Conservation (phyloP, 257 asterid species). For the Solanum tacnaense region DNA sequence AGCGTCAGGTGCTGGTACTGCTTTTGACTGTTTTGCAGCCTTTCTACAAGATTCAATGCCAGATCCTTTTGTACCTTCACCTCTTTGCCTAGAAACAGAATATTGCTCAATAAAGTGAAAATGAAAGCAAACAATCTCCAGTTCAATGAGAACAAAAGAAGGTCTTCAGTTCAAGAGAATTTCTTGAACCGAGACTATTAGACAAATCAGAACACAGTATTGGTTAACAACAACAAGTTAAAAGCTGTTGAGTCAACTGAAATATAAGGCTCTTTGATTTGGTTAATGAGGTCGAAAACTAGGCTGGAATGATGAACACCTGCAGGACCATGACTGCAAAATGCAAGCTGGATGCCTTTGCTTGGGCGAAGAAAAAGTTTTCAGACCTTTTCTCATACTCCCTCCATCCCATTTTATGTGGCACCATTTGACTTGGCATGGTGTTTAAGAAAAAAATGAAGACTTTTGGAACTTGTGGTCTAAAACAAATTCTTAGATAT, state of each 20-base stretch:
- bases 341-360: not conserved
- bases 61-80: constrained; percentile 34
- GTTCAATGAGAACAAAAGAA: not conserved
- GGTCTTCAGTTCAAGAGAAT: not conserved
- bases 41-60: constrained; percentile 35
- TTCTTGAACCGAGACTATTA: not conserved
- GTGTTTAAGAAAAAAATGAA: not conserved
- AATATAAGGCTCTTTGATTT: not conserved
- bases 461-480: not conserved
- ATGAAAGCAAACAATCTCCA: not conserved
- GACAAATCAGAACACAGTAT: not conserved
- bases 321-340: not conserved
- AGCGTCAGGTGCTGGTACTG: constrained; percentile 52
- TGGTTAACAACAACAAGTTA: not conserved
- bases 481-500: too few relatives aligned
- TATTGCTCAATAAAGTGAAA: not conserved
- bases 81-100: constrained; percentile 40
- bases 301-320: not conserved
- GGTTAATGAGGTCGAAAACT: not conserved
- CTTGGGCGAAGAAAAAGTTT: not conserved
- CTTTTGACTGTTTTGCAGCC: constrained; percentile 40
- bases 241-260: not conserved
- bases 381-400: not conserved
- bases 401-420: not conserved
- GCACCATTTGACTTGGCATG: not conserved